Conservation (phyloP, 202 grass and related monocot genomes). For the Schoenoplectus triqueter region DNA sequence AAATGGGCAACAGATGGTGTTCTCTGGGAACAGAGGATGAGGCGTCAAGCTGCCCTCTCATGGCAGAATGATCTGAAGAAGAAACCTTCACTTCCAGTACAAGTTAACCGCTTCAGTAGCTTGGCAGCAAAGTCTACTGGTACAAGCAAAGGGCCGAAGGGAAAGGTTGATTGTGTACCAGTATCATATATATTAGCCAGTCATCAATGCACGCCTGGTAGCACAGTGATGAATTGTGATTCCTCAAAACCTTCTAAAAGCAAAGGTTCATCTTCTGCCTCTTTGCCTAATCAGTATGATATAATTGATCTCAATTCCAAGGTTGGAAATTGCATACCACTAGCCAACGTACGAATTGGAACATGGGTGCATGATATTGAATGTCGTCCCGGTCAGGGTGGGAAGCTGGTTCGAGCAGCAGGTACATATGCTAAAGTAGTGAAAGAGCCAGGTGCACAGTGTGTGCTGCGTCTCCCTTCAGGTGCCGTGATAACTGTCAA, state of each 20-base stretch:
- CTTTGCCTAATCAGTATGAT: background rate
- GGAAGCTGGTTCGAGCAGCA: slow-evolving; percentile 30
- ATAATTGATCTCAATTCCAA: slow-evolving; percentile 37
- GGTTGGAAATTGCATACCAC: slow-evolving; percentile 37
- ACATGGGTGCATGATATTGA: slow-evolving; percentile 41
- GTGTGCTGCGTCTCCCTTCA: slow-evolving; percentile 36
- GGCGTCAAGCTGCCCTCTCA: slow-evolving; percentile 41
- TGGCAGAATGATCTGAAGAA: slow-evolving; percentile 46
- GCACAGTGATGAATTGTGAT: slow-evolving; percentile 47
- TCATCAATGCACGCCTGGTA: slow-evolving; percentile 40
- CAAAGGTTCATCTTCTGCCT: background rate
- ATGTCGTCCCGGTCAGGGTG: slow-evolving; percentile 35
- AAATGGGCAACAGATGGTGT: slow-evolving; percentile 40
- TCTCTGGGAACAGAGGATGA: slow-evolving; percentile 45
- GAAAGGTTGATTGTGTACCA: slow-evolving; percentile 17
- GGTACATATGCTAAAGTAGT: slow-evolving; percentile 38
- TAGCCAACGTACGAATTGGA: slow-evolving; percentile 37
- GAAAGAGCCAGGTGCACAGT: slow-evolving; percentile 31
- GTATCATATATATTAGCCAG: slow-evolving; percentile 49
- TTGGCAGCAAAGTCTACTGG: background rate
- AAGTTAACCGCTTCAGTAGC: slow-evolving; percentile 18
- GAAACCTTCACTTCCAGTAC: slow-evolving; percentile 14
- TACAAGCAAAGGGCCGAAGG: background rate
- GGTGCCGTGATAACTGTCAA: slow-evolving; percentile 34
- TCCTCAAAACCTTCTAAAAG: slow-evolving; percentile 47